Evolutionary conservation across 2,329 filamentous ascomycete species (phyloP), one percentile per base, ranked within the genome.

Genomic region (Phialocephala sp.): DNA sequence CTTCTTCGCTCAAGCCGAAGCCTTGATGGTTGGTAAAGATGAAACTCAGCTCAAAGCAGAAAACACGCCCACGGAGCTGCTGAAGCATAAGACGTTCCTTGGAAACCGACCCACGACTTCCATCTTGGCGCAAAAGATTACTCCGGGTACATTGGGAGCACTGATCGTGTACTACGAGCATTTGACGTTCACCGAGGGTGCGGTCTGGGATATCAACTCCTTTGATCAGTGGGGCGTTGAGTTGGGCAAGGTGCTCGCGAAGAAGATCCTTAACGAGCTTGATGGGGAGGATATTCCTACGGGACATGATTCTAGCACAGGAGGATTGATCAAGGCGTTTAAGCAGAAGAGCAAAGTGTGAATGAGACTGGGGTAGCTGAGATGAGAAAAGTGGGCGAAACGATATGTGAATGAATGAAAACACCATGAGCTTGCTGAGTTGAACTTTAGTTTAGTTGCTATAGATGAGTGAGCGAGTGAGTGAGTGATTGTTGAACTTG

Each of bases 171-270:
- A 98, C 87, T 99, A 99, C 81, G 95, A 99, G 86, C 95, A 99
- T 82, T 83, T 98, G 68, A 98, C 95, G 64, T 99, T 99, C 80
- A 96, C 92, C 43, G 95, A 99, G 83, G 95, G 95, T 75, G 94
- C 94, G 60, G 85, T 99, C 78, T 99, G 95, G 95, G 97, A 98
- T 83, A 97, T 99, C 85, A 99, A 99, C 88, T 93, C 90, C 76
- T 99, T 98, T 78, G 95, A 99, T 83, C 95, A 99, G 85, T 99
- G 95, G 95, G 95, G 95, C 82, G 95, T 99, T 54, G 95, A 99
- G 85, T 84, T 99, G 68, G 95, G 95, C 79, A 99, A 99, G 90
- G 89, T 91, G 47, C 84, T 99, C 72, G 95, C 95, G 68, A 98
- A 94, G 89, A 94, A 93, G 83, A 93, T 94, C 70, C 89, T 92